Evolutionary conservation across 176 grass and related monocot species (phyloP).

Genomic region (Ensete glaucum): DNA sequence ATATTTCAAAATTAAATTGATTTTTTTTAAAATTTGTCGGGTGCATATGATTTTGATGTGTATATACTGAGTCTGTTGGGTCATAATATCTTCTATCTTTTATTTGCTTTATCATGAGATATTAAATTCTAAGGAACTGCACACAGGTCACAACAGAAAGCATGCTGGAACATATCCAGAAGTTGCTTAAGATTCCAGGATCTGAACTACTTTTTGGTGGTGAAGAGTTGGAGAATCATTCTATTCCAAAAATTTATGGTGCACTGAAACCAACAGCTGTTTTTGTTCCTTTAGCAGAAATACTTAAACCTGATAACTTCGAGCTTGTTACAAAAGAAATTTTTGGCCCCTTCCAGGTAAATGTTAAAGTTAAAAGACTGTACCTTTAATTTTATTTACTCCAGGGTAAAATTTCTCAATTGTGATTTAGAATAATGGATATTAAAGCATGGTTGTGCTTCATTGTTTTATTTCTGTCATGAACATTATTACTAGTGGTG

Average conservation of each 20-base stretch:
- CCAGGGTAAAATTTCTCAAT: background rate
- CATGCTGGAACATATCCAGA: constrained; percentile 67
- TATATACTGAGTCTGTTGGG: no score
- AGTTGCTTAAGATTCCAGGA: constrained; percentile 77
- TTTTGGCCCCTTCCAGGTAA: constrained; percentile 96
- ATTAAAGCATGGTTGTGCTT: no score
- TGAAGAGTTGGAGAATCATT: constrained; percentile 66
- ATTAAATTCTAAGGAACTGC: background rate
- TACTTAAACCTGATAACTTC: constrained; percentile 62
- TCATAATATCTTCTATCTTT: background rate
- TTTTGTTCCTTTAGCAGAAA: constrained; percentile 81
- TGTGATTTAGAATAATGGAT: background rate
- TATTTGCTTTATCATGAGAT: background rate
- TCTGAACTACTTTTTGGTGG: constrained; percentile 91
- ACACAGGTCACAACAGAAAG: constrained; percentile 68
- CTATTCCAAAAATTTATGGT: constrained; percentile 89
- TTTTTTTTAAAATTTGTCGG: no score
- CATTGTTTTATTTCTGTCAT: no score
- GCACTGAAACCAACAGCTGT: constrained; percentile 82
- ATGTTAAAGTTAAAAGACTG: background rate
- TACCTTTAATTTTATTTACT: background rate
- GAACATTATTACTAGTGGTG: no score
- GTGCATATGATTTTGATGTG: no score
- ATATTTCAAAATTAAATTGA: no score
- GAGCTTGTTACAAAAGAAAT: constrained; percentile 83